Evolutionary conservation across 2,329 filamentous ascomycete species (phyloP).

Genomic region (Talaromyces sp.): DNA sequence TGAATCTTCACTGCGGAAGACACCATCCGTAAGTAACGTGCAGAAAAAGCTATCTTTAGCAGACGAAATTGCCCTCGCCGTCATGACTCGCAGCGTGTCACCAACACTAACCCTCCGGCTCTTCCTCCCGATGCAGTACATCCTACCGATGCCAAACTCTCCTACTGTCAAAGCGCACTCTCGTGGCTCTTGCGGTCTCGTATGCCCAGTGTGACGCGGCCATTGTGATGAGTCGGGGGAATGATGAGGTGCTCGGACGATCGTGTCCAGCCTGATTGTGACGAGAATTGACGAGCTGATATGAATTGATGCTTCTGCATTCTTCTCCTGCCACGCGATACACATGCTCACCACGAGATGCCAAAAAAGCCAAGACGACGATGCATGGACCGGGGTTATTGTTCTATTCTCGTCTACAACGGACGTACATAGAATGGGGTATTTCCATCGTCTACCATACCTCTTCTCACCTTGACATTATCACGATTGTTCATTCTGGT

Average conservation of each 20-base stretch:
- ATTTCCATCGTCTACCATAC: neutral
- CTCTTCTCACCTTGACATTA: neutral
- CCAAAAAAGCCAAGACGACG: neutral
- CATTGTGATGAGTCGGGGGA: neutral
- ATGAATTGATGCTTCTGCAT: neutral
- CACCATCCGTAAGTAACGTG: too few species aligned
- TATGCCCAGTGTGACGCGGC: neutral
- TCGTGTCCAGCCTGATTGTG: neutral
- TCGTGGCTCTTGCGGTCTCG: neutral
- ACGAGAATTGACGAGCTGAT: neutral
- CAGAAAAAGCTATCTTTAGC: neutral
- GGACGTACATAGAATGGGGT: neutral
- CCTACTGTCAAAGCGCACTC: neutral
- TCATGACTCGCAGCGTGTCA: neutral
- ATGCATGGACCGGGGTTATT: neutral
- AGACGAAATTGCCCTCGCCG: neutral
- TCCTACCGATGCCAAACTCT: neutral
- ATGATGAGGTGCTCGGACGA: neutral
- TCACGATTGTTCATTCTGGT: neutral
- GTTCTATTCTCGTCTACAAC: neutral
- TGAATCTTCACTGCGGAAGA: neutral
- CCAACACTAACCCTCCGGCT: neutral
- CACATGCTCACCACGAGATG: neutral
- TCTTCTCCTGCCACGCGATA: neutral
- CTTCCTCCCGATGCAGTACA: neutral